A percentile compares a stretch with the other conserved stretches of the same genome.
Conservation (phyloP, 768 basidiomycete genomes). For the Trametes coccinea region DNA sequence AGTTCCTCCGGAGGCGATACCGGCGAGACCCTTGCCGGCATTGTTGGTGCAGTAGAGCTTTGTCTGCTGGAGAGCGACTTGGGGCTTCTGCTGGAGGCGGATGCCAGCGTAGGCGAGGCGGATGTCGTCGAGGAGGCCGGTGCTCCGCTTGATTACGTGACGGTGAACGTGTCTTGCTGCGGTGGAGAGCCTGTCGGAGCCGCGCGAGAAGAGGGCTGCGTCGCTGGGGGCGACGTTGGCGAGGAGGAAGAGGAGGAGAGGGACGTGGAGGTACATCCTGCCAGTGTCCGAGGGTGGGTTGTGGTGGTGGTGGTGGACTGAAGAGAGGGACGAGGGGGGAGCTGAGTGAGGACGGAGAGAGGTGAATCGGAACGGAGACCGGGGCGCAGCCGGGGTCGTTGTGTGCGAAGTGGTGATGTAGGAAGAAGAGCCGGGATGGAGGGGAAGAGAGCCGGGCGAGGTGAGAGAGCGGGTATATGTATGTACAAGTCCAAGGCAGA, state of each 20-base stretch:
- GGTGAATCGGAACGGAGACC: conserved; percentile 1
- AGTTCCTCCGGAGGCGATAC: conserved; percentile 5
- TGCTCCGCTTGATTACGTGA: conserved; percentile 57
- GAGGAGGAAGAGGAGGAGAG: conserved; percentile 35
- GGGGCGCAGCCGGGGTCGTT: conserved; percentile 19
- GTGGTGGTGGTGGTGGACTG: conserved; percentile 1
- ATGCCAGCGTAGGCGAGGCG: conserved; percentile 62
- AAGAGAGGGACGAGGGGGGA: neutral
- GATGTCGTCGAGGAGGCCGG: conserved; percentile 65
- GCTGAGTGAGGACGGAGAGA: neutral
- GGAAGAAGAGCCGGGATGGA: neutral
- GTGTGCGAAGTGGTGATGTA: conserved; percentile 1
- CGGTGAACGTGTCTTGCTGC: conserved; percentile 51
- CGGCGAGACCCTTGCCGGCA: conserved; percentile 11
- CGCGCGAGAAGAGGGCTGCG: conserved; percentile 26
- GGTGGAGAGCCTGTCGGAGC: conserved; percentile 41
- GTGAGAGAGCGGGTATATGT: conserved; percentile 19
- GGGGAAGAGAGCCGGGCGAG: conserved; percentile 10
- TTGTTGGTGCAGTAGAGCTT: conserved; percentile 27
- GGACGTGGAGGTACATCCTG: conserved; percentile 31
- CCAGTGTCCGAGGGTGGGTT: conserved; percentile 1
- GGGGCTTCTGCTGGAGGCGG: conserved; percentile 34
- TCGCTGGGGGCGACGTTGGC: conserved; percentile 32
- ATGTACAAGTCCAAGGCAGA: conserved; percentile 18
- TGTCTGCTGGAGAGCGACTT: conserved; percentile 6